Evolutionary conservation across 2,329 filamentous ascomycete genomes (phyloP), one percentile per base, ranked within the genome.

Genomic region (Chalaropsis ovoidea): DNA sequence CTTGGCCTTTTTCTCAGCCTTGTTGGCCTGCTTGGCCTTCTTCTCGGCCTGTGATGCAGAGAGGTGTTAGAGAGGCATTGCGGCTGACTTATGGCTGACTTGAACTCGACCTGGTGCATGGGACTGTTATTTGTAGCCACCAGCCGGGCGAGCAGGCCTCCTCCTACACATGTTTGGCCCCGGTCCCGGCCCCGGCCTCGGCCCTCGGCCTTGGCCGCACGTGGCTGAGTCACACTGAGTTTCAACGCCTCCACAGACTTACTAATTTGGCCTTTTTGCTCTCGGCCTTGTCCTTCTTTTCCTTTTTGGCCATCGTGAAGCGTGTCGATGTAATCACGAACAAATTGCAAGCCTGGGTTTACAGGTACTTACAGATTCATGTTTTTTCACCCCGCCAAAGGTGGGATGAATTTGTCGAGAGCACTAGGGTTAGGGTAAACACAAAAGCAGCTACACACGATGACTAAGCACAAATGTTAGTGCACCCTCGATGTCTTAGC

Each of bases 1-100:
- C 71, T 92, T 91, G 71, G 82, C 80, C 75, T 91, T 95, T 75
- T 95, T 95, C 72, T 94, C 90, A 35, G 87, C 87, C 74, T 96
- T 96, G 75, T 89, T 94, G 73, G 88, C 87, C 75, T 94, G 89
- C 77, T 95, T 95, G 69, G 81, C 78, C 70, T 85, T 85, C 75
- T 87, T 87, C 71, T 86, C 83, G 31, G 82, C 82, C 73, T 79
- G 64, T 68, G 58, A 41, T 66, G 39, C 27, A 27, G 58, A 47
- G 11, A 22, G 17, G 13, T 49, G 42, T 41, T 2, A 49, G 27
- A 41, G 24, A 41, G 42, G 54, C 19, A 58, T 35, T 13, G 27
- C 11, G 47, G 19, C 47, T 27, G 15, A 52, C 22, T 17, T 13
- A 3, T 35, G 31, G 31, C 31, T 35, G 31, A 7, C 31, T 35